Evolutionary conservation across 176 grass and related monocot genomes (phyloP).

Genomic region (Aegilops sharonensis): DNA sequence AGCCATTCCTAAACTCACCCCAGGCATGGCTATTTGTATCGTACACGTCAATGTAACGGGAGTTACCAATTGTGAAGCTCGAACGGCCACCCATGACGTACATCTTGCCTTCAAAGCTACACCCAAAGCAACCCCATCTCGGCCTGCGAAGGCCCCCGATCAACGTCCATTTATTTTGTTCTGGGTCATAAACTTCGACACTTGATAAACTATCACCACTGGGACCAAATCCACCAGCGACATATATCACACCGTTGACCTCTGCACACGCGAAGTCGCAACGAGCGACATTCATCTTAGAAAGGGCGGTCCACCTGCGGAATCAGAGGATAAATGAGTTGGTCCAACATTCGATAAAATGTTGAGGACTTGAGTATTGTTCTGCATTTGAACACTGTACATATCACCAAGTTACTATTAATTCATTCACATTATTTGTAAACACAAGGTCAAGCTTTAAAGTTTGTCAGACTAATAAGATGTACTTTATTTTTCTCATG

Average conservation of each 20-base stretch:
- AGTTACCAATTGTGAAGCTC: constrained; percentile 85
- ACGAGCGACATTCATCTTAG: constrained; percentile 86
- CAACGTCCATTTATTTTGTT: constrained; percentile 60
- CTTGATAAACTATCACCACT: constrained; percentile 81
- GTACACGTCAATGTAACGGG: constrained; percentile 71
- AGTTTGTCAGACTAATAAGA: background rate
- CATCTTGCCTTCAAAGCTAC: constrained; percentile 67
- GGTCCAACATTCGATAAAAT: constrained; percentile 12
- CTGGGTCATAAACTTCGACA: constrained; percentile 77
- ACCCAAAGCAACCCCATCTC: constrained; percentile 90
- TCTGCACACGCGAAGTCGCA: constrained; percentile 78
- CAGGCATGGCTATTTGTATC: constrained; percentile 50
- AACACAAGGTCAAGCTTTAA: constrained; percentile 11
- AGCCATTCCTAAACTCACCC: constrained; percentile 72
- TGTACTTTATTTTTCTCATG: background rate
- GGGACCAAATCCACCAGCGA: constrained; percentile 68
- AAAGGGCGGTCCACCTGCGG: constrained; percentile 63
- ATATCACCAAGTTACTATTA: background rate
- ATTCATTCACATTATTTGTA: constrained; percentile 13
- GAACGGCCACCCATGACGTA: constrained; percentile 96
- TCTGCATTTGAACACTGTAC: background rate
- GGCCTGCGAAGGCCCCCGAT: constrained; percentile 68
- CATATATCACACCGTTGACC: constrained; percentile 75
- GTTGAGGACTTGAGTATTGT: background rate
- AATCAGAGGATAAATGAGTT: constrained; percentile 32